phyloP scores from a whole-genome alignment of 1,284 basidiomycete genomes.

The Papiliotrema terrestris region DNA sequence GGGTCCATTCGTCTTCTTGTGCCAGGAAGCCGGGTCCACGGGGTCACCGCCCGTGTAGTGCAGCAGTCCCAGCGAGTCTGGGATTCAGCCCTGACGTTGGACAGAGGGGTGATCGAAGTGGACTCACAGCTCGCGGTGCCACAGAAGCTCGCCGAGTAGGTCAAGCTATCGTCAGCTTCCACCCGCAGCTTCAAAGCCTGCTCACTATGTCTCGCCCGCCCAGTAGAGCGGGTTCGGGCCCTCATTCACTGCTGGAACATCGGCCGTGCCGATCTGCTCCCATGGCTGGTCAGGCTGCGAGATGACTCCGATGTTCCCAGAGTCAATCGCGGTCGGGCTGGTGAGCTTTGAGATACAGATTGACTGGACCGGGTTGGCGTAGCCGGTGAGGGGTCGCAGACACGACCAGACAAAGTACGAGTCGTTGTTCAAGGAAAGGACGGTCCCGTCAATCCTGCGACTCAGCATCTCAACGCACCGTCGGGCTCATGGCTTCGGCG shows the following conservation, averaged over 20 bases:
- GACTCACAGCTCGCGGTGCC: neutral
- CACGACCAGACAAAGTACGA: constrained; percentile 3
- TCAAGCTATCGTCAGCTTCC: neutral
- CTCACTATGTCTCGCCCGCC: constrained; percentile 6
- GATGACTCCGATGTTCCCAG: constrained; percentile 10
- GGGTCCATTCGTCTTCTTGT: neutral
- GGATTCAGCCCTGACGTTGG: neutral
- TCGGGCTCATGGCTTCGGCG: too few relatives aligned
- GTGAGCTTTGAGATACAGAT: constrained; percentile 18
- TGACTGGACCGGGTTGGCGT: neutral
- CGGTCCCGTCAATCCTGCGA: constrained; percentile 1
- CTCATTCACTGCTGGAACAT: constrained; percentile 1
- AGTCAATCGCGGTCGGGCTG: constrained; percentile 15
- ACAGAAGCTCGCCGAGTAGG: constrained; percentile 1
- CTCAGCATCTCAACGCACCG: neutral
- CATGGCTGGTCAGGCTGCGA: constrained; percentile 12
- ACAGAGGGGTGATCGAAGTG: neutral
- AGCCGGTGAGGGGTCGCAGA: neutral
- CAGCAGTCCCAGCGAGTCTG: neutral
- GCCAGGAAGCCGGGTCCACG: neutral
- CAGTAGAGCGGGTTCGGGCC: neutral
- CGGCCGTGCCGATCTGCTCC: constrained; percentile 5
- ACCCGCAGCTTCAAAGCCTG: neutral
- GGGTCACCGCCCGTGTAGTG: neutral
- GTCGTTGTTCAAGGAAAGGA: neutral